phyloP scores from a whole-genome alignment of 768 basidiomycete species.

The Cystobasidium ongulense region DNA sequence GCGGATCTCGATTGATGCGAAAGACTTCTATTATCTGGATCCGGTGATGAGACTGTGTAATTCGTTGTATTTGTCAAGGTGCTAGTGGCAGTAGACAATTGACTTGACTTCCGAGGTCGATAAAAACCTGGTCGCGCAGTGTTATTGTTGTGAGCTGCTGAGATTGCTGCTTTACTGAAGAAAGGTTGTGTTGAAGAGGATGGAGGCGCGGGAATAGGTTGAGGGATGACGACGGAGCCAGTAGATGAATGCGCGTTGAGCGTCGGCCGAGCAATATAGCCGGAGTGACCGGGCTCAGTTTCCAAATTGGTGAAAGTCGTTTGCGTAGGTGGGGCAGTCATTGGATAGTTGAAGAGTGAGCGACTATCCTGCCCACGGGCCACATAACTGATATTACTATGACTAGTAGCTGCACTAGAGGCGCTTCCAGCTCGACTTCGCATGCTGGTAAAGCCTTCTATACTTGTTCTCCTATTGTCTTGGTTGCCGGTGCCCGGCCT shows the following conservation, averaged over 20 bases:
- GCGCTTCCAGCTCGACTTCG: conserved; percentile 24
- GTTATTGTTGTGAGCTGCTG: conserved; percentile 22
- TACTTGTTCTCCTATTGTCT: neutral
- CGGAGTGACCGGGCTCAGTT: neutral
- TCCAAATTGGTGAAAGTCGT: conserved; percentile 8
- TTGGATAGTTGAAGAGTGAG: neutral
- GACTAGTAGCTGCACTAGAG: conserved; percentile 15
- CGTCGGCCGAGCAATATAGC: neutral
- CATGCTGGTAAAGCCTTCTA: neutral
- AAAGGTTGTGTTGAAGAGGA: conserved; percentile 26
- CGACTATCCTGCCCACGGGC: neutral
- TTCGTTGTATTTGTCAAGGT: neutral
- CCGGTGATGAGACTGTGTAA: neutral
- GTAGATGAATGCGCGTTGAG: neutral
- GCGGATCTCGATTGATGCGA: neutral
- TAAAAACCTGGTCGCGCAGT: conserved; percentile 21
- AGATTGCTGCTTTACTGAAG: conserved; percentile 25
- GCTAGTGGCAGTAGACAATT: conserved; percentile 15
- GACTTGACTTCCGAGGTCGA: conserved; percentile 27
- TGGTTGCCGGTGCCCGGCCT: neutral
- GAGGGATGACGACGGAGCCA: conserved; percentile 11
- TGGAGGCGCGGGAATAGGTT: conserved; percentile 21
- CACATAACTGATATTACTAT: neutral
- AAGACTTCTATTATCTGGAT: neutral
- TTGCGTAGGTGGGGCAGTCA: conserved; percentile 15